Evolutionary conservation across 441 rosid genomes (phyloP).

Genomic region (Jatropha multifida): DNA sequence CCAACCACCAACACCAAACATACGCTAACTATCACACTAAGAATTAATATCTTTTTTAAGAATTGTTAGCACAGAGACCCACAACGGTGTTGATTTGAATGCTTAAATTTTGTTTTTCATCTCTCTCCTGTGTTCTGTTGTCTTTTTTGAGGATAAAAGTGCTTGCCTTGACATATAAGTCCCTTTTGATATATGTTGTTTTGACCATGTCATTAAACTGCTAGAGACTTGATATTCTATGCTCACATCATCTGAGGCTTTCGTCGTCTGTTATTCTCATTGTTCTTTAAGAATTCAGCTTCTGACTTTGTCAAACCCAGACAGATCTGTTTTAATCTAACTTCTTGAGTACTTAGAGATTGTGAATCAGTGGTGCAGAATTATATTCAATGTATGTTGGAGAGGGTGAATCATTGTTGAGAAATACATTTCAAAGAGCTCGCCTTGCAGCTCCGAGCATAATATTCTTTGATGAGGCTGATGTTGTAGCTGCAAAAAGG

Average conservation of each 20-base stretch:
- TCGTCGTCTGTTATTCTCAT: not conserved
- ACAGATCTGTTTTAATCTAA: not conserved
- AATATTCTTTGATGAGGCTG: slow-evolving; percentile 93
- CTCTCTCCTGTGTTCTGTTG: not conserved
- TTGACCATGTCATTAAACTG: not conserved
- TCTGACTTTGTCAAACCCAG: not conserved
- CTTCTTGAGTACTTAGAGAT: slow-evolving; percentile 13
- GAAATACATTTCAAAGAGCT: slow-evolving; percentile 86
- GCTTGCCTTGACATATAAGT: not conserved
- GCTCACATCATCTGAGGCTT: not conserved
- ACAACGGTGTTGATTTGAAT: not conserved
- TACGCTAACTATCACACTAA: no score
- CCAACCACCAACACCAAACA: no score
- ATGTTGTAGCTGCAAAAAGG: slow-evolving; percentile 82
- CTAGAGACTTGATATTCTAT: not conserved
- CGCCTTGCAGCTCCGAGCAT: slow-evolving; percentile 94
- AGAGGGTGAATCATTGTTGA: slow-evolving; percentile 93
- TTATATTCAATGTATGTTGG: slow-evolving; percentile 96
- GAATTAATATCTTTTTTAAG: not conserved
- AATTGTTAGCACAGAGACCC: not conserved
- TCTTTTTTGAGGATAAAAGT: not conserved
- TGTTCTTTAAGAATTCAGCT: not conserved
- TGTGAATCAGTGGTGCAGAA: slow-evolving; percentile 76
- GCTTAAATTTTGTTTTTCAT: not conserved
- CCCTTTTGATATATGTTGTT: not conserved